Evolutionary conservation across 164 flowering plant species (phyloP).

Genomic region (Malania oleifera): DNA sequence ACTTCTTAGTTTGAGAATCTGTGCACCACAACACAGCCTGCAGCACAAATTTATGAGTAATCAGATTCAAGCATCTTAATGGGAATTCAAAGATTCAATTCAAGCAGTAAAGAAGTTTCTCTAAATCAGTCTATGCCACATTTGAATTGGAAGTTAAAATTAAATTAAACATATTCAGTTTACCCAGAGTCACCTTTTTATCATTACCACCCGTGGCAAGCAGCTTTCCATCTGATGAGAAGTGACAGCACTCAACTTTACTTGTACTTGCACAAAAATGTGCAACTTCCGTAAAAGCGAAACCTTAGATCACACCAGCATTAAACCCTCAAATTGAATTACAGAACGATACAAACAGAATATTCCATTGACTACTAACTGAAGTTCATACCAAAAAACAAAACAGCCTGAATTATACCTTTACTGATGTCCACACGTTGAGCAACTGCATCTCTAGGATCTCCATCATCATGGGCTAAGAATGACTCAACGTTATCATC

Average conservation of each 20-base stretch:
- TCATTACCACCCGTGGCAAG: slow-evolving; percentile 49
- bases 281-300: slow-evolving; percentile 30
- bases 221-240: slow-evolving; percentile 49
- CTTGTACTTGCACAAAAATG: slow-evolving; percentile 26
- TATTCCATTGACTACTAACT: too few species aligned
- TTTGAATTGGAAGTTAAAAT: not conserved
- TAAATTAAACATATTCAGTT: not conserved
- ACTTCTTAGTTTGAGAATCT: slow-evolving; percentile 41
- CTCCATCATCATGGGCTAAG: slow-evolving; percentile 43
- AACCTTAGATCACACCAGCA: slow-evolving; percentile 17
- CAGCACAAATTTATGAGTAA: slow-evolving; percentile 16
- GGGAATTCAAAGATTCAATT: not conserved
- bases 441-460: slow-evolving; percentile 31
- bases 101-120: too few species aligned
- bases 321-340: not conserved
- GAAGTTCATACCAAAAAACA: slow-evolving; percentile 12
- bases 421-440: slow-evolving; percentile 26
- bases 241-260: slow-evolving; percentile 37
- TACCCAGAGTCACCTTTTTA: slow-evolving; percentile 26
- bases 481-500: slow-evolving; percentile 52
- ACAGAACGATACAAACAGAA: not conserved
- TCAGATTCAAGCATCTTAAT: too few species aligned
- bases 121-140: too few species aligned
- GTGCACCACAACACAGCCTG: slow-evolving; percentile 79
- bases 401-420: slow-evolving; percentile 22